phyloP scores from a whole-genome alignment of 2,329 filamentous ascomycete genomes.

The Monosporascus sp. region DNA sequence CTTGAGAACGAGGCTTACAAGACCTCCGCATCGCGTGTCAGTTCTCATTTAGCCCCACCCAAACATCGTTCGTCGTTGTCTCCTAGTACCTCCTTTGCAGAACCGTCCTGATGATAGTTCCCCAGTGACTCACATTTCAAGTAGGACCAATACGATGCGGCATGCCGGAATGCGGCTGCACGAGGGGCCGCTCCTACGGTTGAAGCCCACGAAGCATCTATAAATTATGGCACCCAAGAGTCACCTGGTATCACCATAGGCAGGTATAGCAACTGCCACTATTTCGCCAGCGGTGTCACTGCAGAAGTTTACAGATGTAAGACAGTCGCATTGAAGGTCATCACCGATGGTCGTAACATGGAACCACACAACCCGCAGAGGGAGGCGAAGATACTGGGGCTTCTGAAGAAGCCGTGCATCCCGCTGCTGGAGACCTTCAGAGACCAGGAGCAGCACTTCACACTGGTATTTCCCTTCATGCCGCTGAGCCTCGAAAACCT shows the following conservation, averaged over 20 bases:
- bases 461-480: slow-evolving; percentile 82
- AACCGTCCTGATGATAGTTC: slow-evolving; percentile 1
- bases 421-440: slow-evolving; percentile 68
- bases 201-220: slow-evolving; percentile 10
- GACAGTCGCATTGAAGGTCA: slow-evolving; percentile 73
- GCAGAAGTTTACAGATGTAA: slow-evolving; percentile 74
- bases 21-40: slow-evolving; percentile 51
- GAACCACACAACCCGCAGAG: slow-evolving; percentile 78
- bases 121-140: background rate
- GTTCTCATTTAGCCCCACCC: slow-evolving; percentile 12
- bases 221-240: slow-evolving; percentile 5
- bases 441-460: slow-evolving; percentile 63
- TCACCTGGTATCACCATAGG: slow-evolving; percentile 45
- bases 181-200: slow-evolving; percentile 20
- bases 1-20: slow-evolving; percentile 62
- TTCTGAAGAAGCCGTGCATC: slow-evolving; percentile 53
- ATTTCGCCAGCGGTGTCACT: slow-evolving; percentile 64
- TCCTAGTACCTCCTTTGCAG: slow-evolving; percentile 1
- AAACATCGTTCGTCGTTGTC: background rate
- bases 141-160: slow-evolving; percentile 54
- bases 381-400: slow-evolving; percentile 68
- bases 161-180: slow-evolving; percentile 28
- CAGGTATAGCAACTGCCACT: slow-evolving; percentile 45
- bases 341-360: slow-evolving; percentile 63
- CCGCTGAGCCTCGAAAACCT: slow-evolving; percentile 66